phyloP scores from a whole-genome alignment of 768 basidiomycete genomes.

The Panus rudis region DNA sequence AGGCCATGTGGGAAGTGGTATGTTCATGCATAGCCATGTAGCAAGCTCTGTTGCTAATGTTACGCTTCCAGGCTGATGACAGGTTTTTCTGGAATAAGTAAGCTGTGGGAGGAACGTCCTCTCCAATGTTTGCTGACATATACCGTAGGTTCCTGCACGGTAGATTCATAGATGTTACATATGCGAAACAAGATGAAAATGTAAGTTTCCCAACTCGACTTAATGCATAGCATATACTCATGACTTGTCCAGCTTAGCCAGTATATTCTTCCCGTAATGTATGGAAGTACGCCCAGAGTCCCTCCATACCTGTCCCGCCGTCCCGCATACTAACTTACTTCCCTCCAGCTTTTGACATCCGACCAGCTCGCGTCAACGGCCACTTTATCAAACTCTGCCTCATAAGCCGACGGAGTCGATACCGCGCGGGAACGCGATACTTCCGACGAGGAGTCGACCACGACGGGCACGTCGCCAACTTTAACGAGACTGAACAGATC shows the following conservation, averaged over 20 bases:
- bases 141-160: constrained; percentile 43
- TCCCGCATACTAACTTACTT: constrained; percentile 1
- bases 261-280: constrained; percentile 89
- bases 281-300: constrained; percentile 77
- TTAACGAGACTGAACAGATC: constrained; percentile 97
- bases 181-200: constrained; percentile 49
- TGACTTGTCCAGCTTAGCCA: constrained; percentile 55
- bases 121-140: not conserved
- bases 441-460: constrained; percentile 90
- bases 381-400: constrained; percentile 77
- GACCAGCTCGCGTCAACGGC: constrained; percentile 66
- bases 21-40: constrained; percentile 19
- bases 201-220: constrained; percentile 37
- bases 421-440: constrained; percentile 94
- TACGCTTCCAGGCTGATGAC: constrained; percentile 66
- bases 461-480: constrained; percentile 89
- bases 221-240: not conserved
- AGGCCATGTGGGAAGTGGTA: constrained; percentile 74
- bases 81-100: constrained; percentile 98
- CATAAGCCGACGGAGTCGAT: constrained; percentile 89
- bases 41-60: constrained; percentile 2
- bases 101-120: constrained; percentile 6
- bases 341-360: constrained; percentile 74
- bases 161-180: constrained; percentile 51
- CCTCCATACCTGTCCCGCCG: constrained; percentile 1